These are phyloP conservation scores for Auriscalpium vulgare DNA, from an alignment of 768 basidiomycete species.

Conservation along the genomic window DNA sequence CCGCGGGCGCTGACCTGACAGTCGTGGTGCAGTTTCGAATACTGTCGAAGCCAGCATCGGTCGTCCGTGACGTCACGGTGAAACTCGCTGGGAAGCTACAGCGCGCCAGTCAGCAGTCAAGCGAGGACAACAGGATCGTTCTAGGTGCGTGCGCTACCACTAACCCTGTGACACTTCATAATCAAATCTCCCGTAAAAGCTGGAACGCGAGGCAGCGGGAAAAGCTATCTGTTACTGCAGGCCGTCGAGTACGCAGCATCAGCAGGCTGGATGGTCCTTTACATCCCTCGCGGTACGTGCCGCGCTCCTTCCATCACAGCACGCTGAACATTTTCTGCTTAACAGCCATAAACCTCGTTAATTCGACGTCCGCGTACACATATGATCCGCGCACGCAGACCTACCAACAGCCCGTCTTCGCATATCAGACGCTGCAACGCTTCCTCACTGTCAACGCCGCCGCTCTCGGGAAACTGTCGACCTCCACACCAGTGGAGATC, in stretches of 20 bases:
- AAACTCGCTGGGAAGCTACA: slow-evolving; percentile 46
- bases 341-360: slow-evolving; percentile 52
- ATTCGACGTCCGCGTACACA: slow-evolving; percentile 62
- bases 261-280: slow-evolving; percentile 75
- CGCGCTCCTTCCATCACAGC: slow-evolving; percentile 10
- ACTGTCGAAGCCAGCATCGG: slow-evolving; percentile 61
- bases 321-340: neutral
- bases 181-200: slow-evolving; percentile 33
- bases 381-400: slow-evolving; percentile 74
- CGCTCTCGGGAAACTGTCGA: slow-evolving; percentile 34
- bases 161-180: neutral
- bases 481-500: slow-evolving; percentile 34
- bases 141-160: slow-evolving; percentile 43
- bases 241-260: slow-evolving; percentile 58
- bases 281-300: slow-evolving; percentile 63
- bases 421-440: slow-evolving; percentile 56
- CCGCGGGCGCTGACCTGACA: neutral
- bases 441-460: slow-evolving; percentile 51
- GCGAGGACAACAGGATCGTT: slow-evolving; percentile 46
- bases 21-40: slow-evolving; percentile 46
- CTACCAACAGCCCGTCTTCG: slow-evolving; percentile 63
- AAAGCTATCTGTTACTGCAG: slow-evolving; percentile 74
- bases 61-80: slow-evolving; percentile 63
- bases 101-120: slow-evolving; percentile 38
- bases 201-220: slow-evolving; percentile 71